Evolutionary conservation across 805 yeast genomes (phyloP).

Genomic region (Tetrapisispora taiwanensis): DNA sequence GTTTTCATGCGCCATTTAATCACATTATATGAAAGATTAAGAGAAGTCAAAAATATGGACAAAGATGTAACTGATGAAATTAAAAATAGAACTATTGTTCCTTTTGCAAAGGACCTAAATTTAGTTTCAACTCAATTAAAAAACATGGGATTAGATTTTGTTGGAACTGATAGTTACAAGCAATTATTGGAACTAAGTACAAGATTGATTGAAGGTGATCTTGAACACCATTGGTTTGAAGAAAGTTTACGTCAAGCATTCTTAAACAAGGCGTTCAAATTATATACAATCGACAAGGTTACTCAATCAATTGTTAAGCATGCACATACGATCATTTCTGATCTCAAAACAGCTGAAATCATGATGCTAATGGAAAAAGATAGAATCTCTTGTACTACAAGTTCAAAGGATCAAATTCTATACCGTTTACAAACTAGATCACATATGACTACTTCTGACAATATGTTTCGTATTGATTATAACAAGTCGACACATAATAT

Average conservation of each 20-base stretch:
- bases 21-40: conserved; percentile 68
- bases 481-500: conserved; percentile 43
- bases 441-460: conserved; percentile 76
- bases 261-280: conserved; percentile 83
- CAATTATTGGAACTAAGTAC: conserved; percentile 72
- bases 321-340: conserved; percentile 74
- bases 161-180: conserved; percentile 58
- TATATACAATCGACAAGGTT: conserved; percentile 89
- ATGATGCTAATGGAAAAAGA: conserved; percentile 75
- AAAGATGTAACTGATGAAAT: conserved; percentile 66
- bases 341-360: conserved; percentile 70
- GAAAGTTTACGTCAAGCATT: conserved; percentile 92
- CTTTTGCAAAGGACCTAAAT: conserved; percentile 81
- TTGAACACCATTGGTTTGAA: conserved; percentile 92
- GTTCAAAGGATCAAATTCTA: conserved; percentile 78
- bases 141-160: conserved; percentile 68
- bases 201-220: conserved; percentile 72
- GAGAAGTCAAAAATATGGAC: conserved; percentile 65
- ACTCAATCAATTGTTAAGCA: conserved; percentile 77
- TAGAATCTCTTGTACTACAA: conserved; percentile 50
- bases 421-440: conserved; percentile 82
- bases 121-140: conserved; percentile 70
- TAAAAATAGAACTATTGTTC: conserved; percentile 47
- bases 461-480: conserved; percentile 80
- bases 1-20: conserved; percentile 81